Base-by-base conservation (phyloP, 1,284 basidiomycete genomes). In the Gyrodon tennesseensis region DNA sequence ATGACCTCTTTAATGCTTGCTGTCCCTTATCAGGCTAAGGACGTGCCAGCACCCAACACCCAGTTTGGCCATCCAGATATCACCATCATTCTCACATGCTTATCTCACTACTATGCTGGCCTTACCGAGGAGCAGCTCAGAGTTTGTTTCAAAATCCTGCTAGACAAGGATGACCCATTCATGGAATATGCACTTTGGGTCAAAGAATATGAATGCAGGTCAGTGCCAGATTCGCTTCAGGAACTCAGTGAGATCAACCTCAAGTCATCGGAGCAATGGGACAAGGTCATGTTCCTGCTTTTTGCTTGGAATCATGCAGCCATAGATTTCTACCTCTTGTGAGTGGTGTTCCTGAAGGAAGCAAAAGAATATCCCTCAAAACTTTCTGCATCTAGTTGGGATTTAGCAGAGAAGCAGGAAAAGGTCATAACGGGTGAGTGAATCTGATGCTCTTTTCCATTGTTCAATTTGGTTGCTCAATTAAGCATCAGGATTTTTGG, bases 41-140 rank as follows among this genome's bases (percentile, higher is more conserved):
- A 85, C 64, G 72, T 79, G 1, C 83, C 84, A 0, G 73, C 80
- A n/a, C 58, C 73, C 16, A 74, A 79, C 55, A 80, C 83, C n/a
- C 82, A 85, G 58, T 85, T 85, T 57, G 83, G 82, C 29, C 84
- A 85, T 70, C 83, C 84, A 4, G 83, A 85, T 40, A 76, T 85
- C 27, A 77, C 77, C 2, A 72, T 85, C 54, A 63, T 75, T 12
- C 73, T 85, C 23, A 85, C 84, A 0, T 84, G 79, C 62, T 72
- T 84, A 3, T 52, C 49, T 23, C 23, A 52, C 19, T 52, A 52
- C 7, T 52, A 52, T 21, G 11, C 21, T 1, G 84, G 84, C 6
- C 75, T 85, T 41, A 73, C 70, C 0, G 58, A 73, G 13, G 56
- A 71, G 2, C 79, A 84, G 61, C 63, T 85, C 5, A 69, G 71